Evolutionary conservation across 257 asterid species (phyloP).

Genomic region (Lantana camara): DNA sequence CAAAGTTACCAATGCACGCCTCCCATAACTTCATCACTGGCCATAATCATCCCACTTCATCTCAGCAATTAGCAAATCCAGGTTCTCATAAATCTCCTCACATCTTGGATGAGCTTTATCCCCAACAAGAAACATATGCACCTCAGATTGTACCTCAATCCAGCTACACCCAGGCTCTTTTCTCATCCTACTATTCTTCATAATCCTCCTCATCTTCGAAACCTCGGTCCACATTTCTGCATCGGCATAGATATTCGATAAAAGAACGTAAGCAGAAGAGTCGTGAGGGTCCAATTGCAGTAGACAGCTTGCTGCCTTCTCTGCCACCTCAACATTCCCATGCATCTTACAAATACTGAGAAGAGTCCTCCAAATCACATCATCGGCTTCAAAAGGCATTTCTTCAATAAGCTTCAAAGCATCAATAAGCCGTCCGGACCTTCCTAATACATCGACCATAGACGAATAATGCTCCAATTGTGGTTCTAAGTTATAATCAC

Average conservation of each 20-base stretch:
- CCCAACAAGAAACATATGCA: conserved; percentile 81
- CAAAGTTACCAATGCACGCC: too few relatives aligned
- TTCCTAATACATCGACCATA: conserved; percentile 84
- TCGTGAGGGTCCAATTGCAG: conserved; percentile 72
- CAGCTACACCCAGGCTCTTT: conserved; percentile 96
- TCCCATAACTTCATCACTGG: too few relatives aligned
- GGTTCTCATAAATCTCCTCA: conserved; percentile 53
- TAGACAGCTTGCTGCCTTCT: conserved; percentile 67
- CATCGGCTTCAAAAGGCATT: conserved; percentile 85
- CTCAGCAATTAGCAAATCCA: conserved; percentile 52
- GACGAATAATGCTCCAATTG: conserved; percentile 85
- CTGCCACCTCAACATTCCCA: conserved; percentile 83
- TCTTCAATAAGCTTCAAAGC: conserved; percentile 74
- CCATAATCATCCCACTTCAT: conserved; percentile 49
- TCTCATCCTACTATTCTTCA: conserved; percentile 63
- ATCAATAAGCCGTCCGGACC: conserved; percentile 54
- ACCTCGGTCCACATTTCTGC: conserved; percentile 86
- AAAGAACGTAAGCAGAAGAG: conserved; percentile 73
- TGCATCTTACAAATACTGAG: conserved; percentile 79
- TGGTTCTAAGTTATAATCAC: conserved; percentile 58
- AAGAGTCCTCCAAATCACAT: conserved; percentile 85
- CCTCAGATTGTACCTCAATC: conserved; percentile 81
- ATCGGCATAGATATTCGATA: conserved; percentile 79
- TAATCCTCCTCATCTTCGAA: conserved; percentile 63
- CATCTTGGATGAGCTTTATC: conserved; percentile 88